These are phyloP conservation scores for Pichia sp. DNA, from an alignment of 1,139 yeast species.

Conservation along the genomic window DNA sequence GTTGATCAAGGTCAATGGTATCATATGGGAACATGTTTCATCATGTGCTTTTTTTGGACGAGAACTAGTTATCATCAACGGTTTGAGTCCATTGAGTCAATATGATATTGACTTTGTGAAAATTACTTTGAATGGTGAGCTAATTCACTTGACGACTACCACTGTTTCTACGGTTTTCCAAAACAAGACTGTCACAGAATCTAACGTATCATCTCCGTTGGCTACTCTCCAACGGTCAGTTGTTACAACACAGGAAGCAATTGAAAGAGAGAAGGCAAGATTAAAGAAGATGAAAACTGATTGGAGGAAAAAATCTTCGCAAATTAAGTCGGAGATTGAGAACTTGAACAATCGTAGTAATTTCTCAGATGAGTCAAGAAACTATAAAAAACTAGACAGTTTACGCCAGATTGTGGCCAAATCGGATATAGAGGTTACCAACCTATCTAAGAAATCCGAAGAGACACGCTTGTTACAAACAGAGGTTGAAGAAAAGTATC, in stretches of 20 bases:
- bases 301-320: constrained; percentile 50
- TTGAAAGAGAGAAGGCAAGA: constrained; percentile 46
- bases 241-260: constrained; percentile 53
- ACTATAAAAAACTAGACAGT: constrained; percentile 40
- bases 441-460: constrained; percentile 37
- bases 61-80: constrained; percentile 52
- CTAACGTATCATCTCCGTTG: constrained; percentile 46
- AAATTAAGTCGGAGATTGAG: constrained; percentile 57
- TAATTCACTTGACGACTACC: constrained; percentile 39
- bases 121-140: constrained; percentile 36
- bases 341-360: constrained; percentile 46
- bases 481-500: constrained; percentile 38
- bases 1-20: constrained; percentile 52
- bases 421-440: constrained; percentile 37
- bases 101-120: constrained; percentile 60
- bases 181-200: constrained; percentile 36
- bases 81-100: constrained; percentile 63
- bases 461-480: constrained; percentile 33
- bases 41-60: constrained; percentile 38
- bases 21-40: constrained; percentile 55
- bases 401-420: constrained; percentile 40
- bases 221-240: constrained; percentile 61
- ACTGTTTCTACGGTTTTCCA: constrained; percentile 43
- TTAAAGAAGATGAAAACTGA: constrained; percentile 61
- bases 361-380: constrained; percentile 43